Evolutionary conservation across 768 basidiomycete genomes (phyloP).

Genomic region (Auricularia auricula-judae): DNA sequence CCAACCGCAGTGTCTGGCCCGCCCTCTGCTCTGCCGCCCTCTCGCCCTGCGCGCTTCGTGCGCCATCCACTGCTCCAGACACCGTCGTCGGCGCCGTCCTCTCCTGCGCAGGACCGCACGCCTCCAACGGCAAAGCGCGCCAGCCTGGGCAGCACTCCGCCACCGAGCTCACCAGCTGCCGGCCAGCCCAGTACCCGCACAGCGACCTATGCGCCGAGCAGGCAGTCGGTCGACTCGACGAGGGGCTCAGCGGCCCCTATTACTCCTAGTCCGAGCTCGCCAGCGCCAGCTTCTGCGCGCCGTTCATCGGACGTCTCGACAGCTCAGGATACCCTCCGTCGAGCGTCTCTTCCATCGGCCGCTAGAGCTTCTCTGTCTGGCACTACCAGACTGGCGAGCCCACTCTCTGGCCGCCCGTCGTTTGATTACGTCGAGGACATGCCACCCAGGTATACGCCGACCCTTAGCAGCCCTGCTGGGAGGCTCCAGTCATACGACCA

Average conservation of each 20-base stretch:
- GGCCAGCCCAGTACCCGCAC: no score
- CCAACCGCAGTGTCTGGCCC: background rate
- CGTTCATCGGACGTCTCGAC: background rate
- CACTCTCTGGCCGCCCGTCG: background rate
- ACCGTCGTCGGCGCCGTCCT: background rate
- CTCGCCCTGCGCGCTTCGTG: conserved; percentile 8
- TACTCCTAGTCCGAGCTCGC: background rate
- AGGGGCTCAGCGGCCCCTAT: no score
- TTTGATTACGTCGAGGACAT: background rate
- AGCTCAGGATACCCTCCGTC: background rate
- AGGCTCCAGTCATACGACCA: background rate
- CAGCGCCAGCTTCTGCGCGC: background rate
- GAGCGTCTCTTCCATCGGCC: no score
- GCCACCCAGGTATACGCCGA: background rate
- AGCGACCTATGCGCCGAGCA: no score
- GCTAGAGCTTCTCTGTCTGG: no score
- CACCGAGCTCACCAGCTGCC: background rate
- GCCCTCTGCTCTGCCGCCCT: background rate
- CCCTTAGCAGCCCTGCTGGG: background rate
- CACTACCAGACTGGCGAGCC: background rate
- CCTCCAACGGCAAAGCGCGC: background rate
- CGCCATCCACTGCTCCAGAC: conserved; percentile 6
- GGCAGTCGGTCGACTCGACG: no score
- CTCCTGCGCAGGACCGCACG: background rate
- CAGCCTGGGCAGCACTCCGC: background rate